A percentile compares a stretch with the other conserved stretches of the same genome.
Conservation (phyloP, 176 grass and related monocot genomes). For the Oropetium thomaeum region DNA sequence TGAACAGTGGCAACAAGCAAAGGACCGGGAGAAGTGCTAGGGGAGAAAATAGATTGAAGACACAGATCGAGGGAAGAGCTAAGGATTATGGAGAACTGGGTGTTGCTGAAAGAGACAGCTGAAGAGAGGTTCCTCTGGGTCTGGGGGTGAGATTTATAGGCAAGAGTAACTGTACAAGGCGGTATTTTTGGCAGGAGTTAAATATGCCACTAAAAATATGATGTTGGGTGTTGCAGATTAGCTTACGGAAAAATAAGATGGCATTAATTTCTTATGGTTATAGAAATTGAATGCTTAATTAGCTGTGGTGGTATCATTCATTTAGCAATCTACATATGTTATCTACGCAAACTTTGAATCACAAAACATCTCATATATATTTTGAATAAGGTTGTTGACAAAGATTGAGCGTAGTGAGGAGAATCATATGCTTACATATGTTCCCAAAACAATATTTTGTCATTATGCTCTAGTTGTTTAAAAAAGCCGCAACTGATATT, state of each 20-base stretch:
- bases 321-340: background rate
- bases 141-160: background rate
- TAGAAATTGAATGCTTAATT: no score
- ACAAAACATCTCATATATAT: background rate
- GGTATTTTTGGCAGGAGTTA: slow-evolving; percentile 17
- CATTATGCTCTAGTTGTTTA: background rate
- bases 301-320: no score
- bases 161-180: background rate
- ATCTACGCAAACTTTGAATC: background rate
- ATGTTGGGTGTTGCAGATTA: background rate
- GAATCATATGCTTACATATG: background rate
- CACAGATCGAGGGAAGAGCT: background rate
- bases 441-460: background rate
- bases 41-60: background rate
- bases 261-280: background rate
- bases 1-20: background rate
- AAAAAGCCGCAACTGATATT: background rate
- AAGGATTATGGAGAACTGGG: background rate
- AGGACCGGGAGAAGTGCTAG: background rate
- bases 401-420: background rate
- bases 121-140: background rate
- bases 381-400: background rate
- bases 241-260: background rate
- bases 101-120: background rate
- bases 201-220: background rate